Evolutionary conservation across 192 early-diverging fungal species (phyloP).

Genomic region (Coemansia sp.): DNA sequence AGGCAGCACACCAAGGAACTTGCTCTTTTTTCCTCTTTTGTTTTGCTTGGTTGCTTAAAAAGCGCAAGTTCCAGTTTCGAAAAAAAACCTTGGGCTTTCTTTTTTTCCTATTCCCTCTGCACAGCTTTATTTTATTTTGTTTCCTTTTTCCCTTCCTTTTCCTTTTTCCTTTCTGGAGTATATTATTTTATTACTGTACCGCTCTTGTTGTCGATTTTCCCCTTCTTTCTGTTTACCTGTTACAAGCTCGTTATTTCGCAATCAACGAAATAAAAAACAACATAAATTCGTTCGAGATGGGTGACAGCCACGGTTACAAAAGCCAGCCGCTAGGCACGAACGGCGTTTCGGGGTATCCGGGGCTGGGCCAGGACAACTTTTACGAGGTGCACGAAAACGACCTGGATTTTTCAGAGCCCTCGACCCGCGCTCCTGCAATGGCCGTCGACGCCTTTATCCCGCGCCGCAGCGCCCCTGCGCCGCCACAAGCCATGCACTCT

Average conservation of each 20-base stretch:
- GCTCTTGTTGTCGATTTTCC: constrained; percentile 12
- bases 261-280: constrained; percentile 3
- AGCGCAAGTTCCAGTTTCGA: not conserved
- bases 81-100: not conserved
- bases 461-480: constrained; percentile 50
- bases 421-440: constrained; percentile 14
- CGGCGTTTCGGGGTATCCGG: constrained; percentile 25
- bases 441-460: constrained; percentile 48
- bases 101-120: constrained; percentile 13
- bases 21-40: not conserved
- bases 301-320: constrained; percentile 38
- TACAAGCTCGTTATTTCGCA: constrained; percentile 1
- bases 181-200: constrained; percentile 9
- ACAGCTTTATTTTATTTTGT: constrained; percentile 11
- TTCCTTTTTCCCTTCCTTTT: not conserved
- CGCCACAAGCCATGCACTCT: constrained; percentile 38
- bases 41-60: not conserved
- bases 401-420: constrained; percentile 26
- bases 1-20: not conserved
- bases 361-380: constrained; percentile 19
- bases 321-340: constrained; percentile 16
- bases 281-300: constrained; percentile 28
- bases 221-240: not conserved
- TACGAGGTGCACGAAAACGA: constrained; percentile 35
- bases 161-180: not conserved